Evolutionary conservation across 2,329 filamentous ascomycete genomes (phyloP), one percentile per base, ranked within the genome.

Genomic region (Aspergillus brasiliensis): DNA sequence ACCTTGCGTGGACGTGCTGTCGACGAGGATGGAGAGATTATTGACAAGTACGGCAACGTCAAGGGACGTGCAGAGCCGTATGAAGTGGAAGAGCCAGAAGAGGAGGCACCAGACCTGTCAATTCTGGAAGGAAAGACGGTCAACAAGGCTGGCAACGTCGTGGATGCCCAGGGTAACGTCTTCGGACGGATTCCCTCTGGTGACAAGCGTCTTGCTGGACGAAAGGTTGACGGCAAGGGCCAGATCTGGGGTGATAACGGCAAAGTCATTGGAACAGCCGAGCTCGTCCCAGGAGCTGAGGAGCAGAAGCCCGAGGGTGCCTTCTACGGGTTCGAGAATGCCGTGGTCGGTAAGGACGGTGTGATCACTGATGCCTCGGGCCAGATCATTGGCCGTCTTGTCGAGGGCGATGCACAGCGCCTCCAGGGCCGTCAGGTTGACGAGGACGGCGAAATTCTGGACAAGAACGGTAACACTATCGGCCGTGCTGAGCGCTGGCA

Each of bases 21-120:
- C 17, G 91, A 95, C 59, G 88, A 91, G 62, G 91, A 96, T 64
- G 91, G 91, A 38, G 91, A 95, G 59, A 87, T 96, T 31, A 82
- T 90, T 58, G 91, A 95, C 80, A 88, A 87, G 73, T 92, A 91
- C 70, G 86, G 84, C 59, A 86, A 84, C 61, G 80, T 84, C 65
- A 85, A 85, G 74, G 84, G 84, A 31, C 83, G 83, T 59, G 83
- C 81, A n/a, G 83, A 85, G 69, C 83, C 82, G 3, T 86, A 81
- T 57, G 79, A 83, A 61, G 77, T 80, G 56, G 79, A 83, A 61
- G 77, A 80, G 23, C 75, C 75, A 1, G 70, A 78, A 61, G 84
- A 85, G 67, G 79, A 84, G 68, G 78, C 74, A 44, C 76, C 71
- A 58, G 85, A 88, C 65, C 77, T 87, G n/a, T 86, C 83, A 21